Percentiles rank a stretch among this genome's conserved stretches.
Conservation (phyloP, 108 stramenopile genomes). For the Bacterosira constricta region DNA sequence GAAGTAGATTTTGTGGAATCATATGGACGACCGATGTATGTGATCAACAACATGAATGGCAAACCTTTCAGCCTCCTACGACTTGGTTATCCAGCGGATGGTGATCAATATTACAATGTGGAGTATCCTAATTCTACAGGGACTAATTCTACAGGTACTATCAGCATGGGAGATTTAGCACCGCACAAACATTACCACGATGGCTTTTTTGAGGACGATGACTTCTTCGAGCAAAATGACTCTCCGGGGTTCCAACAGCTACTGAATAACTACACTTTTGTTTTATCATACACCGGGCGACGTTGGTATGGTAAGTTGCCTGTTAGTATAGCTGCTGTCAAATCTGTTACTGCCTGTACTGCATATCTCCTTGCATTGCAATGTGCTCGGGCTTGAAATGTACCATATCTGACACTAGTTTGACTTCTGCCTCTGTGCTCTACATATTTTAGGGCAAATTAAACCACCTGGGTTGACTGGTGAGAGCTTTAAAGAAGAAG, state of each 20-base stretch:
- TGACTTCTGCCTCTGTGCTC: too few relatives aligned
- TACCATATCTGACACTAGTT: too few relatives aligned
- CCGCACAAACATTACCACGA: slow-evolving; percentile 22
- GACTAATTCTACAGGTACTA: too few relatives aligned
- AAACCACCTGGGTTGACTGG: background rate
- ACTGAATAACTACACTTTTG: slow-evolving; percentile 42
- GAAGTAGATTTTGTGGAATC: slow-evolving; percentile 18
- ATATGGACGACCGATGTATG: slow-evolving; percentile 36
- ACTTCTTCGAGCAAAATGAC: slow-evolving; percentile 32
- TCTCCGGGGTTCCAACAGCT: slow-evolving; percentile 25
- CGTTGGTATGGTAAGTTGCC: slow-evolving; percentile 38
- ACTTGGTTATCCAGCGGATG: slow-evolving; percentile 22
- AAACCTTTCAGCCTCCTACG: slow-evolving; percentile 37
- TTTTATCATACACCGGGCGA: slow-evolving; percentile 30
- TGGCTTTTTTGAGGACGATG: slow-evolving; percentile 26
- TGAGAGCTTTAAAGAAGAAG: slow-evolving; percentile 6
- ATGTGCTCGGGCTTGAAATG: too few relatives aligned
- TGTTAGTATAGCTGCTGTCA: background rate
- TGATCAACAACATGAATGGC: slow-evolving; percentile 10
- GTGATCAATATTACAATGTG: slow-evolving; percentile 2
- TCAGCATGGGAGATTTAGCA: background rate
- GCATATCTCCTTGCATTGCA: background rate
- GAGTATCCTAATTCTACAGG: slow-evolving; percentile 12
- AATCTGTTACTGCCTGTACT: background rate
- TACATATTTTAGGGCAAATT: slow-evolving; percentile 16